Evolutionary conservation across 2,329 filamentous ascomycete species (phyloP).

Genomic region (Phyllachora maydis): DNA sequence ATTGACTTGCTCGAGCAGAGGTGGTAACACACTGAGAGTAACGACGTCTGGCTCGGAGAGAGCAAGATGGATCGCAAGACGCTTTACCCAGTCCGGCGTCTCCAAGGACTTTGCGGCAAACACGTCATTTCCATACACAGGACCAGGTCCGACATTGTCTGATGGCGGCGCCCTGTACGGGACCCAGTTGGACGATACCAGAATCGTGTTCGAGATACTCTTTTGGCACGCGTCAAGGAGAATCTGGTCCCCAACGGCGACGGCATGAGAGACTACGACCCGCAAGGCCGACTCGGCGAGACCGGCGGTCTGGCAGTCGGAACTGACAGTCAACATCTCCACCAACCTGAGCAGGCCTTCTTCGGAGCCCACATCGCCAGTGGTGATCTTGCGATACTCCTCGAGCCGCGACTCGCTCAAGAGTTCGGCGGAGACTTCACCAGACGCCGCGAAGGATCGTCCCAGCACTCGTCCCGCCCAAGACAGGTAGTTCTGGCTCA

Average conservation of each 20-base stretch:
- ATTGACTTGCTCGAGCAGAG: conserved; percentile 42
- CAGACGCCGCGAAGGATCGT: conserved; percentile 60
- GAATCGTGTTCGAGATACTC: conserved; percentile 28
- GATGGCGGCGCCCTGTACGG: conserved; percentile 33
- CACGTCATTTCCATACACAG: conserved; percentile 9
- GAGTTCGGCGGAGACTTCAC: conserved; percentile 39
- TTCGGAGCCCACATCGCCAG: conserved; percentile 34
- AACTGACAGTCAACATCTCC: conserved; percentile 36
- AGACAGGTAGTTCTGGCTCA: conserved; percentile 49
- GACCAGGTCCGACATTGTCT: conserved; percentile 15
- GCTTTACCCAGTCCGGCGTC: conserved; percentile 34
- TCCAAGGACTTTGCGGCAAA: conserved; percentile 19
- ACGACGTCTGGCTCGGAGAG: conserved; percentile 38
- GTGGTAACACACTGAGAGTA: conserved; percentile 46
- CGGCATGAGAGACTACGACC: conserved; percentile 31
- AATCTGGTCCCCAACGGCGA: conserved; percentile 21
- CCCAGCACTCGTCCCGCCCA: conserved; percentile 81
- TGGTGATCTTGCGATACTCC: conserved; percentile 24
- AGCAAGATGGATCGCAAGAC: conserved; percentile 40
- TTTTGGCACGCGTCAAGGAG: conserved; percentile 28
- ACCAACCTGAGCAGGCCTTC: conserved; percentile 40
- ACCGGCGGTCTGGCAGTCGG: conserved; percentile 32
- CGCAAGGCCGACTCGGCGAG: conserved; percentile 40
- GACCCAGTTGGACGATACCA: conserved; percentile 33
- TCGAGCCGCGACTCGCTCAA: conserved; percentile 36